These are phyloP conservation scores for Paspalum notatum DNA, from an alignment of 176 grass and related monocot species.

Conservation along the genomic window DNA sequence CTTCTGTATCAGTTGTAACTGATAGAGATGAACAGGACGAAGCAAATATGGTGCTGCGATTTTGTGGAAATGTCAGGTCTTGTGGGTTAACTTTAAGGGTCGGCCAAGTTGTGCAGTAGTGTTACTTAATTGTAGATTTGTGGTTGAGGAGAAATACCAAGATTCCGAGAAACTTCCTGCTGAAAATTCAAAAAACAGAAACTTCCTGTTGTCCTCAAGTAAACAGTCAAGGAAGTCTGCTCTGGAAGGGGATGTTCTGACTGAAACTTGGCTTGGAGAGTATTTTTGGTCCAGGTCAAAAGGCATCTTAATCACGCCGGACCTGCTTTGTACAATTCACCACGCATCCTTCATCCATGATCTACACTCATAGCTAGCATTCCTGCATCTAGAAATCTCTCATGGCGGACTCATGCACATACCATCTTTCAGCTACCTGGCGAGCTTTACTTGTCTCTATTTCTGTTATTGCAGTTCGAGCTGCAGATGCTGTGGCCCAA, in stretches of 20 bases:
- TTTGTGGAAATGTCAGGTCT: no score
- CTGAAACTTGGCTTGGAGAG: not conserved
- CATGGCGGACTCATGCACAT: not conserved
- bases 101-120: no score
- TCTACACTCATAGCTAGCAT: not conserved
- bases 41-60: no score
- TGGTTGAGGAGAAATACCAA: not conserved
- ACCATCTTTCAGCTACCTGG: not conserved
- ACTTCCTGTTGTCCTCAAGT: not conserved
- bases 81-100: no score
- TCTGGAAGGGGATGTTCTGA: not conserved
- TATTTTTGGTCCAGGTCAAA: not conserved
- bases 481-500: not conserved
- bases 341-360: not conserved
- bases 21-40: not conserved
- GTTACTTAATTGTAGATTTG: no score
- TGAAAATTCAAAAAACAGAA: no score
- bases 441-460: not conserved
- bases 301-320: not conserved
- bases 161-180: not conserved
- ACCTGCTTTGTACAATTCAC: not conserved
- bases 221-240: not conserved
- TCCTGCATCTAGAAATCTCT: not conserved
- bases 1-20: no score
- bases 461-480: not conserved